phyloP scores from a whole-genome alignment of 1,139 yeast genomes.

The Suhomyces coccinellae region DNA sequence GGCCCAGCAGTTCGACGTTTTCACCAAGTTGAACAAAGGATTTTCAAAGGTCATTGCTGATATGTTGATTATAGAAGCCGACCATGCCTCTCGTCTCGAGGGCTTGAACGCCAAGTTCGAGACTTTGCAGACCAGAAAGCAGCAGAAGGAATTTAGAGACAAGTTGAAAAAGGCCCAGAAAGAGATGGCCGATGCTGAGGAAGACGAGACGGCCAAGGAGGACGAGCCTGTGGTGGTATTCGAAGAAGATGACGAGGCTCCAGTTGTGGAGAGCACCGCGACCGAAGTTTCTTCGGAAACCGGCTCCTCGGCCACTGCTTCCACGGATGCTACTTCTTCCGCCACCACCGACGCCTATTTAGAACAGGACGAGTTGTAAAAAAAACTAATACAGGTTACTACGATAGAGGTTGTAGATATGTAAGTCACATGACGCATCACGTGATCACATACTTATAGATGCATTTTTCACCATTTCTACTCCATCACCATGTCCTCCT shows the following conservation, averaged over 20 bases:
- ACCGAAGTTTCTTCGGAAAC: not conserved
- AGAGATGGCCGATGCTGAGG: conserved; percentile 5
- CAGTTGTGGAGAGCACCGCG: not conserved
- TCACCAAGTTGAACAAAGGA: conserved; percentile 35
- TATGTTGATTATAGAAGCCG: conserved; percentile 32
- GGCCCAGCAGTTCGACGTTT: conserved; percentile 34
- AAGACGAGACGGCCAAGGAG: conserved; percentile 8
- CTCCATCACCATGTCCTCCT: conserved; percentile 1
- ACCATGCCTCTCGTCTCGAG: conserved; percentile 43
- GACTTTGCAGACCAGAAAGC: conserved; percentile 36
- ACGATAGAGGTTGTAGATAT: not conserved
- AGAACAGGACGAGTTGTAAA: conserved; percentile 11
- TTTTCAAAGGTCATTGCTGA: conserved; percentile 38
- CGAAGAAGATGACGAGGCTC: conserved; percentile 10
- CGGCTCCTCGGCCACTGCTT: not conserved
- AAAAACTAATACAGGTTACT: not conserved
- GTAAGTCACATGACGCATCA: not conserved
- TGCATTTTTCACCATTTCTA: not conserved
- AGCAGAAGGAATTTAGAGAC: conserved; percentile 37
- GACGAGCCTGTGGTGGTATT: conserved; percentile 4
- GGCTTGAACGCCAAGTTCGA: conserved; percentile 37
- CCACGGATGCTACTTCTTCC: not conserved
- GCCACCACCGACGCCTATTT: not conserved
- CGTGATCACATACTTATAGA: not conserved
- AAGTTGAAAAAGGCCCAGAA: conserved; percentile 25